phyloP scores from a whole-genome alignment of 495 filamentous ascomycete species.

The Polyplosphaeria fusca region DNA sequence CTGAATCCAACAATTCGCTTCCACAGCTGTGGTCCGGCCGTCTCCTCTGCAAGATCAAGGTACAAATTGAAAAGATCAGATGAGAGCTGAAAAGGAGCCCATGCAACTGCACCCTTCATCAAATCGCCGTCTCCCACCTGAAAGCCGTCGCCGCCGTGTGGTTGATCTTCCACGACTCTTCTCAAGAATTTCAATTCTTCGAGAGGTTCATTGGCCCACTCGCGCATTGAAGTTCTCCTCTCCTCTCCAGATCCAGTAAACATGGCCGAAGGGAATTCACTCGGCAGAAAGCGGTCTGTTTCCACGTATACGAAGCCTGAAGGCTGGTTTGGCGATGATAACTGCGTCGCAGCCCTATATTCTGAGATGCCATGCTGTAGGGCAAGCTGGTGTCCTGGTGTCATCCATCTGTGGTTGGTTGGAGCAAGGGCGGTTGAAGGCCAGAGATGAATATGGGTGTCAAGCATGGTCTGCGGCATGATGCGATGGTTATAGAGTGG shows the following conservation, averaged over 20 bases:
- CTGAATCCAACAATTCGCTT: conserved; percentile 64
- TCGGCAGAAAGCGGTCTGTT: conserved; percentile 59
- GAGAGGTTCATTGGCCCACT: conserved; percentile 57
- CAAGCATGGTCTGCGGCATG: conserved; percentile 53
- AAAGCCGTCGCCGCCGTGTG: conserved; percentile 60
- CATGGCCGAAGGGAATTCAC: too few relatives aligned
- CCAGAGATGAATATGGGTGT: conserved; percentile 87
- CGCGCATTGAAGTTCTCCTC: conserved; percentile 21
- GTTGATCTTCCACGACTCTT: conserved; percentile 59
- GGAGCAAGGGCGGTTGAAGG: conserved; percentile 56
- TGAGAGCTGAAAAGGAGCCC: conserved; percentile 62
- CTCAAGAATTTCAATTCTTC: conserved; percentile 65
- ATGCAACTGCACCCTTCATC: conserved; percentile 69
- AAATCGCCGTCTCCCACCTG: conserved; percentile 46
- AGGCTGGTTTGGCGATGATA: conserved; percentile 31
- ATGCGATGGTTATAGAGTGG: too few relatives aligned
- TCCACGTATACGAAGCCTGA: conserved; percentile 78
- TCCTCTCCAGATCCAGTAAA: too few relatives aligned
- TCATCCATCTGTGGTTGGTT: conserved; percentile 62
- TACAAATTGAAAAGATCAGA: conserved; percentile 30
- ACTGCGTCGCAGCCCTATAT: conserved; percentile 2
- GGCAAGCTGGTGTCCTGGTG: conserved; percentile 53
- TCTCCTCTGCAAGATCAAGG: conserved; percentile 36
- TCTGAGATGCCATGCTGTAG: conserved; percentile 20
- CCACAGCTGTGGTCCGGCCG: conserved; percentile 45